phyloP scores from a whole-genome alignment of 164 flowering plant genomes.

The Magnolia officinalis region DNA sequence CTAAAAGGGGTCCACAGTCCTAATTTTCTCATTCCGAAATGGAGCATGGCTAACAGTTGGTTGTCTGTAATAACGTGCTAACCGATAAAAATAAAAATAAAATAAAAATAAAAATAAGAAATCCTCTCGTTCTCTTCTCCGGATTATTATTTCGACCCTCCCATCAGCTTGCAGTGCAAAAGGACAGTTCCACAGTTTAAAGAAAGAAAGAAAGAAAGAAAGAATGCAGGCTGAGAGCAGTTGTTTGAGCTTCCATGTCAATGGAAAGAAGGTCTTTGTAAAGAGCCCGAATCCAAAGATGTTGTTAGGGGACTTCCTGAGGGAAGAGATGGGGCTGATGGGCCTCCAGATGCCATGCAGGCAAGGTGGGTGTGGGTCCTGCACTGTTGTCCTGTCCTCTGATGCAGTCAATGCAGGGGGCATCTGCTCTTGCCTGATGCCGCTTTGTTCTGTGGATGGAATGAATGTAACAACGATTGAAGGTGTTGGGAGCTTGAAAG shows the following conservation, averaged over 20 bases:
- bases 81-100: too few relatives aligned
- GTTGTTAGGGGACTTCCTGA: conserved; percentile 2
- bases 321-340: conserved; percentile 8
- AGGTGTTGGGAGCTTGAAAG: conserved; percentile 7
- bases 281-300: conserved; percentile 6
- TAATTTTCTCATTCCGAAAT: too few relatives aligned
- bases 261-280: conserved; percentile 1
- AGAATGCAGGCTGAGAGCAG: not conserved
- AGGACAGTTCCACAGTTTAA: too few relatives aligned
- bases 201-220: too few relatives aligned
- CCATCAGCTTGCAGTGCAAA: too few relatives aligned
- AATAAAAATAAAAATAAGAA: too few relatives aligned
- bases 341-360: conserved; percentile 9
- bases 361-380: conserved; percentile 10
- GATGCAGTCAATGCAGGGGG: not conserved
- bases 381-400: conserved; percentile 3
- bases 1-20: too few relatives aligned
- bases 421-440: conserved; percentile 9
- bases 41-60: too few relatives aligned
- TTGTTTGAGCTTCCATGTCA: conserved; percentile 3
- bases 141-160: too few relatives aligned
- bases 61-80: too few relatives aligned
- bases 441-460: conserved; percentile 9
- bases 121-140: too few relatives aligned
- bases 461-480: conserved; percentile 8